phyloP scores from a whole-genome alignment of 805 yeast species.

The Jamesozyma hellenica region DNA sequence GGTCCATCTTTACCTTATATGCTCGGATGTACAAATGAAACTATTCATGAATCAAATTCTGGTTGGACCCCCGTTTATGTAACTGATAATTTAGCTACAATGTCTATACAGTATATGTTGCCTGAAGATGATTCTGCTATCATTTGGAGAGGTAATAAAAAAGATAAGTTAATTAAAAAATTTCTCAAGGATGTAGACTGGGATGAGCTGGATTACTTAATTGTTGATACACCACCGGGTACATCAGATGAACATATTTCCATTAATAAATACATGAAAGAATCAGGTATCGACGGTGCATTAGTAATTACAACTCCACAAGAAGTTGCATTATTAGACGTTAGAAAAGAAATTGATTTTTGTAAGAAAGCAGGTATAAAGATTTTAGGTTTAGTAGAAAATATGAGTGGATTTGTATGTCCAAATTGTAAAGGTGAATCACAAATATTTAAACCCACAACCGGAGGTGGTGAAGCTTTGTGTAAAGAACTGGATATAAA shows the following conservation, averaged over 20 bases:
- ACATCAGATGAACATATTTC: constrained; percentile 95
- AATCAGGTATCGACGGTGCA: constrained; percentile 91
- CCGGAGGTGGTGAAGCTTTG: constrained; percentile 87
- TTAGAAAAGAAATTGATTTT: constrained; percentile 89
- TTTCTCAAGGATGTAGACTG: constrained; percentile 91
- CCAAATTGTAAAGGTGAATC: constrained; percentile 89
- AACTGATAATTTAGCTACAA: constrained; percentile 86
- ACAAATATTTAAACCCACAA: constrained; percentile 83
- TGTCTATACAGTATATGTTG: constrained; percentile 91
- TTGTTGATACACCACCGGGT: constrained; percentile 97
- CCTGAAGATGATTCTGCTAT: constrained; percentile 90
- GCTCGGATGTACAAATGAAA: constrained; percentile 84
- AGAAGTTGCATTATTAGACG: constrained; percentile 91
- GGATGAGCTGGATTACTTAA: constrained; percentile 69
- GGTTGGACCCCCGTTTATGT: constrained; percentile 98
- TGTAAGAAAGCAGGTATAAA: constrained; percentile 84
- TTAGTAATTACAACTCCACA: constrained; percentile 93
- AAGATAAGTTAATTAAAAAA: constrained; percentile 85
- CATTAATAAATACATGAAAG: constrained; percentile 78
- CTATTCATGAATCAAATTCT: constrained; percentile 75
- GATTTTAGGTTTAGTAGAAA: constrained; percentile 85
- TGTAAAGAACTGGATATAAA: constrained; percentile 72
- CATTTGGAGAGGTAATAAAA: constrained; percentile 96
- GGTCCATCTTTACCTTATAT: constrained; percentile 95
- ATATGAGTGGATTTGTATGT: constrained; percentile 97